A percentile compares a stretch with the other conserved stretches of the same genome.
These are phyloP conservation scores for Naumovozyma baii DNA, from an alignment of 805 yeast species.

Conservation along the genomic window DNA sequence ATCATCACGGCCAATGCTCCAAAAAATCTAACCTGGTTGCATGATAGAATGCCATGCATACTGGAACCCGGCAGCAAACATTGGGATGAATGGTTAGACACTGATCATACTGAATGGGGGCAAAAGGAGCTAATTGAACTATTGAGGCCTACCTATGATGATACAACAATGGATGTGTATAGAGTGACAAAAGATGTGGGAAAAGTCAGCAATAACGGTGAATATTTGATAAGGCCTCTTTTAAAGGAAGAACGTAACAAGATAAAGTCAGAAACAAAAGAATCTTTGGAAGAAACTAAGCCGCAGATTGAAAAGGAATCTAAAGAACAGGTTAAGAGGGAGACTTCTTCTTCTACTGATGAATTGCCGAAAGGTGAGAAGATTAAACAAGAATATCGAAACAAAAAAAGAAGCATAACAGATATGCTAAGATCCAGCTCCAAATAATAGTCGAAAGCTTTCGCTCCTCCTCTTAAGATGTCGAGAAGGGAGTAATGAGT, in stretches of 20 bases:
- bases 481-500: no score
- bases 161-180: conserved; percentile 38
- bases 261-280: conserved; percentile 1
- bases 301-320: conserved; percentile 1
- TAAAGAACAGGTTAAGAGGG: background rate
- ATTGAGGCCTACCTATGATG: conserved; percentile 32
- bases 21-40: conserved; percentile 54
- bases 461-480: no score
- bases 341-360: no score
- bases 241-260: conserved; percentile 2
- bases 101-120: conserved; percentile 30
- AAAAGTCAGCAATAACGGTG: conserved; percentile 40
- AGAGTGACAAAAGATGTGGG: conserved; percentile 59
- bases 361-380: background rate
- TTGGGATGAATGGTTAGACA: conserved; percentile 58
- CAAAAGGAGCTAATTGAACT: conserved; percentile 31
- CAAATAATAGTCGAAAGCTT: background rate
- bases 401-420: conserved; percentile 1
- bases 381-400: background rate
- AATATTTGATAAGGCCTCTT: conserved; percentile 26
- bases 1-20: conserved; percentile 70
- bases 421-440: conserved; percentile 3
- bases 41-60: conserved; percentile 69
- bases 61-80: conserved; percentile 47
- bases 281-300: no score